Evolutionary conservation across 1,284 basidiomycete genomes (phyloP), one percentile per base, ranked within the genome.

Genomic region (Ustilago trichophora): DNA sequence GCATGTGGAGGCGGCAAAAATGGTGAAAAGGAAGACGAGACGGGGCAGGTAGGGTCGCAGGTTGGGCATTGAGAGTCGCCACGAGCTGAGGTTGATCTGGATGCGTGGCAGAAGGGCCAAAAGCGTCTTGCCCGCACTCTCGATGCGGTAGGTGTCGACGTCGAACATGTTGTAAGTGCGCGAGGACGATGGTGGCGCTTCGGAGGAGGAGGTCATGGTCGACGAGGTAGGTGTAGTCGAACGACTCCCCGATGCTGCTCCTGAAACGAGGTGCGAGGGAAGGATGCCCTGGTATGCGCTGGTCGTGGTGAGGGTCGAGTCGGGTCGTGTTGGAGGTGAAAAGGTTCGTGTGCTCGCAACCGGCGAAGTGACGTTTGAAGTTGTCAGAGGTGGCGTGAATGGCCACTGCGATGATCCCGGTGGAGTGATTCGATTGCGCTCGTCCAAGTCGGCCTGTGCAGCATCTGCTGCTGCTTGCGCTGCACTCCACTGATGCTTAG

Each of bases 1-100:
- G 21, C 62, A 53, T 2, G 79, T 81, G 2, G 78, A 76, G 21
- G 57, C 47, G 24, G 72, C 65, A 43, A 81, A 80, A 33, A 70
- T 54, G 35, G 58, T 26, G 10, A 65, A 58, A 8, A 80, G 66
- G 46, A 75, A 60, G 10, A 57, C 38, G 4, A 80, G 46, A n/a
- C 74, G 65, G 4, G 68, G 75, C 26, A 77, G 35, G 42, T 72
- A 70, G 1, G 76, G 77, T 16, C 65, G 55, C 18, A 79, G 27
- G 31, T 67, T 57, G 22, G 72, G 67, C 43, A 68, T 53, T 16
- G 56, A 69, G 3, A 62, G 33, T 6, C 54, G 55, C 59, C 56
- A 66, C 11, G 63, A 63, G 37, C 50, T 57, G 32, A 48, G 47
- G 36, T 51, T 69, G 53, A 55, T 58, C 62, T 58, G 67, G 40